phyloP scores from a whole-genome alignment of 768 basidiomycete genomes.

The Termitomyces sp. region DNA sequence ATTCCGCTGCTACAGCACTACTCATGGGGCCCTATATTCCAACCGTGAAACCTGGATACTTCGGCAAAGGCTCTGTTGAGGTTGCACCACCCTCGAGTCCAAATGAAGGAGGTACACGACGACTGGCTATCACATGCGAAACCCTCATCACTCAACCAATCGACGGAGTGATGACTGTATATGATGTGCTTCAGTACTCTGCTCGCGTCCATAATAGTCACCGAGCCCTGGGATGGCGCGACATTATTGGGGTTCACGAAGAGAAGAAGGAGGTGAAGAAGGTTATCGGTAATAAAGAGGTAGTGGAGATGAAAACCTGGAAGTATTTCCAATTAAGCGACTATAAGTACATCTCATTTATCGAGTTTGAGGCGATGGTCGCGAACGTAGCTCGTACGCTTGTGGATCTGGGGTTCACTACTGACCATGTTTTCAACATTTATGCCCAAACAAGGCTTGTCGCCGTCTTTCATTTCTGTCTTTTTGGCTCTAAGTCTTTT shows the following conservation, averaged over 20 bases:
- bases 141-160: constrained; percentile 57
- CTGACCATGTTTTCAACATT: constrained; percentile 81
- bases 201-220: constrained; percentile 70
- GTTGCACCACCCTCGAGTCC: constrained; percentile 31
- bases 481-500: constrained; percentile 1
- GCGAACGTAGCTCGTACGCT: constrained; percentile 66
- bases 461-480: constrained; percentile 2
- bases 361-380: constrained; percentile 63
- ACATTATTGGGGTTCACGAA: constrained; percentile 62
- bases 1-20: background rate
- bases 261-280: constrained; percentile 91
- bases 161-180: constrained; percentile 74
- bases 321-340: constrained; percentile 90
- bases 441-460: constrained; percentile 80
- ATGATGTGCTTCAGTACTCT: constrained; percentile 72
- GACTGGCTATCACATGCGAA: constrained; percentile 52
- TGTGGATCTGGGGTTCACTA: constrained; percentile 62
- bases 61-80: constrained; percentile 61
- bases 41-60: constrained; percentile 40
- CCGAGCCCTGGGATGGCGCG: constrained; percentile 77
- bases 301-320: constrained; percentile 90
- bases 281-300: constrained; percentile 73
- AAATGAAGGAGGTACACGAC: constrained; percentile 53
- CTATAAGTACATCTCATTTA: constrained; percentile 76
- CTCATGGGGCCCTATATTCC: constrained; percentile 12